Base-by-base conservation (phyloP, 2,329 filamentous ascomycete species). In the Colletotrichum sidae region DNA sequence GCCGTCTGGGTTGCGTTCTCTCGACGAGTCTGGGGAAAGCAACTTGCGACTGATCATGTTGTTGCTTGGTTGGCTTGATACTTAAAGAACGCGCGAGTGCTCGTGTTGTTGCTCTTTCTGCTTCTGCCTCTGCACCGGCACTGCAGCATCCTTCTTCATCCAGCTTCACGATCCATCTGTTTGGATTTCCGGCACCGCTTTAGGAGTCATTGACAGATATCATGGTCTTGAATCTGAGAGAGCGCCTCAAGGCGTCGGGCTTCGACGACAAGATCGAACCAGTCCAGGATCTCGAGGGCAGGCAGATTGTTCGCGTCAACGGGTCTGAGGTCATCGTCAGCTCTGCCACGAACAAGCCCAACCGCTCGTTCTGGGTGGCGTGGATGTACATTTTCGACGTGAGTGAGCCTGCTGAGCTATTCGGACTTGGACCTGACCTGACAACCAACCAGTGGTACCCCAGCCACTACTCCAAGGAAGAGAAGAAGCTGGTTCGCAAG, bases 401-500 rank as follows among this genome's bases (percentile, higher is more conserved):
- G 15, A 42, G 37, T 10, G 6, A 44, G 6, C 5, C 7, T 13
- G 25, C 25, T 25, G 25, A 44, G 15, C 41, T 13, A 2, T n/a
- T 15, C 3, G 4, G 13, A 15, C 12, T 7, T 1, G 41, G 42
- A 8, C 15, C 4, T 8, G 39, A 9, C 15, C 35, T 42, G 38
- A 12, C 35, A 45, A 44, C 11, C 11, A 61, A 72, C 44, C 67
- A 75, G 51, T 76, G 73, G 74, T 77, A 76, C 47, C 75, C 75
- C 0, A 71, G 70, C 35, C 70, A 76, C 45, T 76, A 77, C 66
- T 69, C 69, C 44, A 70, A 70, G 6, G 70, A 73, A 35, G 74
- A 77, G 60, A 70, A 66, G 12, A 55, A 49, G 8, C 44, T 46
- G 75, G 7, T 12, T 35, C 65, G 66, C 15, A 76, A 74, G 52